Conservation (phyloP, 345 rosid genomes). For the Aethionema arabicum region DNA sequence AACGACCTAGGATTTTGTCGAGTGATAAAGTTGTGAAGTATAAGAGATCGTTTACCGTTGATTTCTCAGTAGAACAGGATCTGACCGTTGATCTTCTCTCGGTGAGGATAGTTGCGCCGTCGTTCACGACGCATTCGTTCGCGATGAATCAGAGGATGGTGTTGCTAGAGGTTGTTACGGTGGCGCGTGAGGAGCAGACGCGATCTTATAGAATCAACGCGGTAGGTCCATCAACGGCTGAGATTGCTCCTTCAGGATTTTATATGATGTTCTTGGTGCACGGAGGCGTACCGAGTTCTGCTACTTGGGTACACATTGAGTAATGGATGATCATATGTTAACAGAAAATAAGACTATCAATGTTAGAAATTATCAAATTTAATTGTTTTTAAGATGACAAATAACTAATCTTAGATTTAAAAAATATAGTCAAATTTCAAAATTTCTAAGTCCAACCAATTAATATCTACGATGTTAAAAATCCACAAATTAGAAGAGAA, state of each 20-base stretch:
- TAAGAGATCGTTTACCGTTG: constrained; percentile 34
- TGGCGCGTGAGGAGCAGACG: not conserved
- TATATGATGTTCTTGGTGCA: constrained; percentile 74
- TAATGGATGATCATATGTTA: constrained; percentile 15
- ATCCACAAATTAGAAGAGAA: too few species aligned
- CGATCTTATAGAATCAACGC: constrained; percentile 24
- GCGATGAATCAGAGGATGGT: constrained; percentile 89
- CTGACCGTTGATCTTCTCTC: constrained; percentile 37
- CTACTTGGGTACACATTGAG: constrained; percentile 63
- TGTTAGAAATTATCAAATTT: too few species aligned
- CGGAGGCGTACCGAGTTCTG: constrained; percentile 61
- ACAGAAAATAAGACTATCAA: too few species aligned
- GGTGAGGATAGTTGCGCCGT: constrained; percentile 60
- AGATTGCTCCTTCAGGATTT: constrained; percentile 76
- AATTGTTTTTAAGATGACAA: too few species aligned
- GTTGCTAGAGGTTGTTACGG: constrained; percentile 39
- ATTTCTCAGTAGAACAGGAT: constrained; percentile 39
- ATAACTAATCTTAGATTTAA: too few species aligned
- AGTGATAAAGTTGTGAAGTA: constrained; percentile 33
- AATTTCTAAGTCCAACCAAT: too few species aligned
- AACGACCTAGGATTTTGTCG: constrained; percentile 47
- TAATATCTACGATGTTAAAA: too few species aligned
- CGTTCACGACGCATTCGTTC: constrained; percentile 72
- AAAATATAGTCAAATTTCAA: too few species aligned
- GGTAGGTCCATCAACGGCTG: constrained; percentile 51